Conservation (phyloP, 192 early-diverging fungal species). For the Jimgerdemannia flammicorona region DNA sequence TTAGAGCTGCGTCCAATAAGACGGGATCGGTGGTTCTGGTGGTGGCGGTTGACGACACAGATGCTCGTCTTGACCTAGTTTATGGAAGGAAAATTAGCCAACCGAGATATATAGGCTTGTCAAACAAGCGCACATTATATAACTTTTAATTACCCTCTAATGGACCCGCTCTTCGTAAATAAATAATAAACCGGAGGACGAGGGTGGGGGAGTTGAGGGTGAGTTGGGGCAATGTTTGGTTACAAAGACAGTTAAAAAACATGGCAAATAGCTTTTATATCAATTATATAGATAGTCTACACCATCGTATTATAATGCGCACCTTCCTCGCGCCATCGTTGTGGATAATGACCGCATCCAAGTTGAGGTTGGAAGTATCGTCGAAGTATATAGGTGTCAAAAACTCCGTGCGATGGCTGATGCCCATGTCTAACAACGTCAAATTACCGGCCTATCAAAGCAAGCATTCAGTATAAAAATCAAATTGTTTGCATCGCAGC, state of each 20-base stretch:
- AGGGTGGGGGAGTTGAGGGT: not conserved
- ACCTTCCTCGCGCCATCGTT: not conserved
- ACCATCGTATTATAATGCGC: not conserved
- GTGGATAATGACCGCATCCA: not conserved
- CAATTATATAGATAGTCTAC: too few relatives aligned
- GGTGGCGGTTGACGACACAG: not conserved
- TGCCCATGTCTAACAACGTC: slow-evolving; percentile 53
- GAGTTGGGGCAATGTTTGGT: too few relatives aligned
- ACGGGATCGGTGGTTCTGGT: not conserved
- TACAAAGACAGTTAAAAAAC: too few relatives aligned
- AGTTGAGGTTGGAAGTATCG: not conserved
- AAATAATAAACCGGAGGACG: not conserved
- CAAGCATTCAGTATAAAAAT: not conserved
- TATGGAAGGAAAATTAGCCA: too few relatives aligned
- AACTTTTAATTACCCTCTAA: not conserved
- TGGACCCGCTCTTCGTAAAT: not conserved
- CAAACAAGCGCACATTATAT: not conserved
- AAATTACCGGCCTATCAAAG: slow-evolving; percentile 35
- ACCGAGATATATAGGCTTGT: too few relatives aligned
- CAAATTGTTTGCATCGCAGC: not conserved
- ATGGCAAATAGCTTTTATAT: too few relatives aligned
- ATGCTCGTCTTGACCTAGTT: not conserved
- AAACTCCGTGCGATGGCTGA: slow-evolving; percentile 70
- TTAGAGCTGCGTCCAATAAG: not conserved
- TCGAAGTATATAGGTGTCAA: slow-evolving; percentile 47